These are phyloP conservation scores for Pseudogymnoascus sp. DNA, from an alignment of 2,329 filamentous ascomycete genomes.

Conservation along the genomic window DNA sequence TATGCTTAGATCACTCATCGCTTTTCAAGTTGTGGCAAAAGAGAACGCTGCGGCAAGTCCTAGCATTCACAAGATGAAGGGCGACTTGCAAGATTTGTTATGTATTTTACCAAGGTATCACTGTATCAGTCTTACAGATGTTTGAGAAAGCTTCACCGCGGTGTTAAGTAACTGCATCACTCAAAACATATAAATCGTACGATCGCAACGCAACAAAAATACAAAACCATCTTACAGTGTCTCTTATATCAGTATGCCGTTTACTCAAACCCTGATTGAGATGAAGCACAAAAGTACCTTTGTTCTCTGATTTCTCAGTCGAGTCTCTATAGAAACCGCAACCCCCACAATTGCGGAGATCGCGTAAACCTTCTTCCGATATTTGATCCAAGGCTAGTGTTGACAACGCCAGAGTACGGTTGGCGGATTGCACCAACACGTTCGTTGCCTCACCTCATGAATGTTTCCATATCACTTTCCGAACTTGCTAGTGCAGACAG, in stretches of 20 bases:
- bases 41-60: background rate
- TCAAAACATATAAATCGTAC: background rate
- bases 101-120: background rate
- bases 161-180: background rate
- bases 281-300: background rate
- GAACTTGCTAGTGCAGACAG: background rate
- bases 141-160: background rate
- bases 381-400: background rate
- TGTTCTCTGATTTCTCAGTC: background rate
- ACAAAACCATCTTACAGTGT: background rate
- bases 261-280: background rate
- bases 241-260: background rate
- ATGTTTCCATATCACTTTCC: background rate
- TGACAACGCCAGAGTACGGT: slow-evolving; percentile 2
- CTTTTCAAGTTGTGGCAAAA: background rate
- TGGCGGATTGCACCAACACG: slow-evolving; percentile 4
- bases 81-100: background rate
- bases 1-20: slow-evolving; percentile 1
- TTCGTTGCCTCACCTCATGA: background rate
- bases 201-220: background rate
- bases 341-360: background rate
- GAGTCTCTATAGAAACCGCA: background rate
- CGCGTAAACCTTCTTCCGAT: background rate
- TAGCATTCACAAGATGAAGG: background rate
- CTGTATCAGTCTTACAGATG: background rate